Conservation (phyloP, 352 stramenopile genomes). For the Elongisporangium undulatum region DNA sequence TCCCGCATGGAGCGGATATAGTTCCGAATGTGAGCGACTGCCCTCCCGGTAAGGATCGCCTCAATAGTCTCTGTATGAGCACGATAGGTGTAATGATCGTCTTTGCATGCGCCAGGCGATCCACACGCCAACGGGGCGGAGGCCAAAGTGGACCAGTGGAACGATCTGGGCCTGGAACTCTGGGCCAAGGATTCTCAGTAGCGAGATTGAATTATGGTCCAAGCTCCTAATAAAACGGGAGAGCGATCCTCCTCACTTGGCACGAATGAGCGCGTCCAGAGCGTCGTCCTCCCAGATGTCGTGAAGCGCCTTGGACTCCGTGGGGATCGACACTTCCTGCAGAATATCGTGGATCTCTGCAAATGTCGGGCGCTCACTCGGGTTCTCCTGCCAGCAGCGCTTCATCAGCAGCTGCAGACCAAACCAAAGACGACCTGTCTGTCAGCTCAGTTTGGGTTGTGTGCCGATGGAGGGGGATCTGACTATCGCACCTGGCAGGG, state of each 20-base stretch:
- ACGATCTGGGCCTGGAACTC: conserved; percentile 68
- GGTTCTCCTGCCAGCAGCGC: conserved; percentile 60
- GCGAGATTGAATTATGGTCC: conserved; percentile 1
- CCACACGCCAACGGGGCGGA: conserved; percentile 41
- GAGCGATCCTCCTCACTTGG: conserved; percentile 15
- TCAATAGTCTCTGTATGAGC: not conserved
- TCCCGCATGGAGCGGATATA: conserved; percentile 47
- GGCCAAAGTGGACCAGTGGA: conserved; percentile 72
- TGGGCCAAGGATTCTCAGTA: conserved; percentile 43
- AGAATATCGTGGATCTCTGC: conserved; percentile 53
- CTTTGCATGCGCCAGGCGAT: conserved; percentile 25
- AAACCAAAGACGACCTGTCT: not conserved
- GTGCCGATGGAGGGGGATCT: not conserved
- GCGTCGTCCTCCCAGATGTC: conserved; percentile 44
- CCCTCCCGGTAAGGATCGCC: conserved; percentile 20
- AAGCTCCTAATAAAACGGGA: not conserved
- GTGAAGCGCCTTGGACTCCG: conserved; percentile 27
- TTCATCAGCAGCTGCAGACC: conserved; percentile 51
- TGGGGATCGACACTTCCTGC: conserved; percentile 21
- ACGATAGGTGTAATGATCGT: not conserved
- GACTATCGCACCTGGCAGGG: conserved; percentile 34
- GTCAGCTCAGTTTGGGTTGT: too few species aligned
- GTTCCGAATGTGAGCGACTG: conserved; percentile 55
- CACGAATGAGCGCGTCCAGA: conserved; percentile 48
- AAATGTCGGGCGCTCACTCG: conserved; percentile 44